A percentile compares a stretch with the other conserved stretches of the same genome.
Evolutionary conservation across 2,329 filamentous ascomycete genomes (phyloP).

Genomic region (Hymenoscyphus linearis): DNA sequence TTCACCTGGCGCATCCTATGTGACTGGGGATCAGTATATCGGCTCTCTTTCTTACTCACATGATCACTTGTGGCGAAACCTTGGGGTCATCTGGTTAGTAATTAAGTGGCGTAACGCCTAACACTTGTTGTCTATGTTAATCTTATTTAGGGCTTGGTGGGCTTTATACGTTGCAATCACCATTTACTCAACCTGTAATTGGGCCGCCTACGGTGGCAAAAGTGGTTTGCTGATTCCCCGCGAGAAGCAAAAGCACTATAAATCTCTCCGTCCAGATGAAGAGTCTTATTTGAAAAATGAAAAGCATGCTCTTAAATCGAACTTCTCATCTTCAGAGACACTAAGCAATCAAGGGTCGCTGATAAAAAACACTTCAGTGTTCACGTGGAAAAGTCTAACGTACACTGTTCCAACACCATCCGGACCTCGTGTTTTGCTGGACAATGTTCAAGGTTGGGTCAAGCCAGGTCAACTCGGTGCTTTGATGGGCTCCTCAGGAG

Average conservation of each 20-base stretch:
- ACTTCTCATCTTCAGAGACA: slow-evolving; percentile 15
- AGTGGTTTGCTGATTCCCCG: slow-evolving; percentile 58
- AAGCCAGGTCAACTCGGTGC: slow-evolving; percentile 57
- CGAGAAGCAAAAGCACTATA: slow-evolving; percentile 45
- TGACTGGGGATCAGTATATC: slow-evolving; percentile 55
- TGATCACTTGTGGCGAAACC: slow-evolving; percentile 52
- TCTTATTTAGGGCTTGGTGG: slow-evolving; percentile 47
- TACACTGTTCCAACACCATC: slow-evolving; percentile 61
- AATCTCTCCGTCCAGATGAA: slow-evolving; percentile 39
- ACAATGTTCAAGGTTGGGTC: slow-evolving; percentile 77
- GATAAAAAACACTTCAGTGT: slow-evolving; percentile 59
- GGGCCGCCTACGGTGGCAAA: slow-evolving; percentile 48
- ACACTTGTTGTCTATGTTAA: neutral
- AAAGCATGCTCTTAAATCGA: slow-evolving; percentile 11
- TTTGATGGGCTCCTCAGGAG: slow-evolving; percentile 52
- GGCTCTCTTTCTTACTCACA: slow-evolving; percentile 47
- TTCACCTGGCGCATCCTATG: slow-evolving; percentile 40
- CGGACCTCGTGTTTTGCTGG: slow-evolving; percentile 63
- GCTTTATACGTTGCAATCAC: slow-evolving; percentile 53
- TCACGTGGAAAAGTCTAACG: slow-evolving; percentile 67
- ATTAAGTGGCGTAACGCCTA: too few relatives aligned
- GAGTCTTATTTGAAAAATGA: slow-evolving; percentile 36
- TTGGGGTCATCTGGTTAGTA: slow-evolving; percentile 49
- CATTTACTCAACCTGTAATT: slow-evolving; percentile 50
- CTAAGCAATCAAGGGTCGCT: slow-evolving; percentile 38